Conservation (phyloP, 139 green algal genomes). For the Chlamydomonas asymmetrica region DNA sequence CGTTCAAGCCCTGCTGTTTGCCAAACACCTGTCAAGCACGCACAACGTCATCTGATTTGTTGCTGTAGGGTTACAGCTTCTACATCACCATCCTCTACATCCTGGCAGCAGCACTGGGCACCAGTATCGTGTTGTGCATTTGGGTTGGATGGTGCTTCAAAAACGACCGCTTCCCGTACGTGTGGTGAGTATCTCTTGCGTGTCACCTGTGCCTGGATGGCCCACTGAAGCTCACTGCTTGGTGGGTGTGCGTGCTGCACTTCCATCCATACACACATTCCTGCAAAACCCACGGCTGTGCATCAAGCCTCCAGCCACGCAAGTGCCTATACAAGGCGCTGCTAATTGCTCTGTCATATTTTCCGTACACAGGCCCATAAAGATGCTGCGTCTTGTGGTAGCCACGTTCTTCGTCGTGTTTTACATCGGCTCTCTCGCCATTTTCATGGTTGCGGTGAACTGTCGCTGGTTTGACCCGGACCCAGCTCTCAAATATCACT, state of each 20-base stretch:
- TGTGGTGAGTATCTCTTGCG: slow-evolving; percentile 36
- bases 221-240: too few species aligned
- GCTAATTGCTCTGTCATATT: too few species aligned
- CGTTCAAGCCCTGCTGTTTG: not conserved
- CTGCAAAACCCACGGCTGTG: too few species aligned
- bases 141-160: slow-evolving; percentile 45
- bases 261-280: too few species aligned
- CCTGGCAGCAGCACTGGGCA: not conserved
- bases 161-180: slow-evolving; percentile 36
- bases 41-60: not conserved
- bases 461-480: slow-evolving; percentile 39
- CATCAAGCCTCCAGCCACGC: too few species aligned
- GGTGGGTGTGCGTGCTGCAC: too few species aligned
- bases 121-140: slow-evolving; percentile 25
- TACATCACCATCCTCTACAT: slow-evolving; percentile 33
- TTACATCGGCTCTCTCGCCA: slow-evolving; percentile 44
- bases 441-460: slow-evolving; percentile 34
- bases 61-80: slow-evolving; percentile 28
- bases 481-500: not conserved
- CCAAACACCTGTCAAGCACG: too few species aligned
- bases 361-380: slow-evolving; percentile 55
- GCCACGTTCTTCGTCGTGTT: slow-evolving; percentile 44
- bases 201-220: not conserved
- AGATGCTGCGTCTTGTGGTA: slow-evolving; percentile 46
- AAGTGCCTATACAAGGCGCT: too few species aligned